Evolutionary conservation across 2,329 filamentous ascomycete species (phyloP), one percentile per base, ranked within the genome.

Genomic region (Cytospora chrysosperma): DNA sequence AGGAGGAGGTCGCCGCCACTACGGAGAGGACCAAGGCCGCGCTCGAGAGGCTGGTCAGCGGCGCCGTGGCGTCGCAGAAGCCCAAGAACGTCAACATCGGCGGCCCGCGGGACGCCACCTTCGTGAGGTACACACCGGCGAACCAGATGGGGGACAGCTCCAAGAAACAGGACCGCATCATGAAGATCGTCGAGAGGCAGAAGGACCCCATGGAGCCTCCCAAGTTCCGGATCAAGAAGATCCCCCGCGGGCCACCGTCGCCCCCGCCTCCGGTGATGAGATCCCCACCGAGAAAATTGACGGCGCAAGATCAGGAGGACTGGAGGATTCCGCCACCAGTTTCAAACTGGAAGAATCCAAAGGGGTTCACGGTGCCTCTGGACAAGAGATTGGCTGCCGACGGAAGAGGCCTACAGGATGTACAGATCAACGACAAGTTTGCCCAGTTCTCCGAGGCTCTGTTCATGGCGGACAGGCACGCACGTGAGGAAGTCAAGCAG

Each of bases 201-300:
- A 85, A 89, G 69, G 95, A 99, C 77, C 95, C 95, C 0, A 91
- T 97, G 89, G 94, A 97, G 73, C 95, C 95, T 1, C 94, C 95
- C 2, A 98, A 97, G 73, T 97, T 98, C 80, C 98, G 98, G 78
- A 92, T 97, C 79, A 98, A 98, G 82, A 97, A 97, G 79, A 96
- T 99, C 63, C 94, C 94, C 12, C 86, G 92, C 70, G 93, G 94
- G 40, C 93, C 95, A 12, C 93, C 94, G 0, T 95, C 90, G 57
- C 95, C 95, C 3, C 95, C 95, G 1, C 92, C 95, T 19, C 95
- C 95, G 2, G 87, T 99, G 56, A 92, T 99, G 87, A 93, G 96
- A 75, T 97, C 92, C 3, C 95, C 95, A 17, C 93, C 95, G 0
- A 84, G 95, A 67, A 99, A 98, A 73, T 83, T 99, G 66, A 99